These are phyloP conservation scores for Mycena belliarum DNA, from an alignment of 768 basidiomycete species.

Conservation along the genomic window DNA sequence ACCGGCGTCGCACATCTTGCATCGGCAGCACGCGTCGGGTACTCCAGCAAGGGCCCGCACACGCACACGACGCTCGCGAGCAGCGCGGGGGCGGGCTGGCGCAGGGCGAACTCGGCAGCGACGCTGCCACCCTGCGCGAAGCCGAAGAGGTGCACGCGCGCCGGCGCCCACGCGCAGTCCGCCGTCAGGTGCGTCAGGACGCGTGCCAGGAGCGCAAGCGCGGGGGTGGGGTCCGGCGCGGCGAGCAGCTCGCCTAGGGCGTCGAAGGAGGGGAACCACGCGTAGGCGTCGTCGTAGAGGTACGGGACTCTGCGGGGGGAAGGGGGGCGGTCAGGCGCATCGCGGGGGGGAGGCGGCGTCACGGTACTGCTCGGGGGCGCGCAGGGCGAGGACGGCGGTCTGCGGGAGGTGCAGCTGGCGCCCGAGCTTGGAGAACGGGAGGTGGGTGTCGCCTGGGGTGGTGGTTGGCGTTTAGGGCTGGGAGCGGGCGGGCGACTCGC, in stretches of 20 bases:
- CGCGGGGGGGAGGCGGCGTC: neutral
- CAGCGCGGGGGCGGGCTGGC: slow-evolving; percentile 60
- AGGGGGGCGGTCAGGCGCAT: slow-evolving; percentile 8
- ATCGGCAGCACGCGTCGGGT: slow-evolving; percentile 63
- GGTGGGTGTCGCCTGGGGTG: slow-evolving; percentile 72
- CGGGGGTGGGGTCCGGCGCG: slow-evolving; percentile 72
- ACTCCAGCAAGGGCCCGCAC: slow-evolving; percentile 75
- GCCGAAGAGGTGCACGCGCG: slow-evolving; percentile 83
- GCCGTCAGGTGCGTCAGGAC: slow-evolving; percentile 57
- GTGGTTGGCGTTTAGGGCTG: neutral
- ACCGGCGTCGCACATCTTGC: slow-evolving; percentile 61
- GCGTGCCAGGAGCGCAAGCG: slow-evolving; percentile 55
- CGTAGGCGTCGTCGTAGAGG: slow-evolving; percentile 75
- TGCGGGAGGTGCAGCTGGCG: slow-evolving; percentile 81
- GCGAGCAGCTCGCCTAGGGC: slow-evolving; percentile 70
- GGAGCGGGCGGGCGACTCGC: slow-evolving; percentile 39
- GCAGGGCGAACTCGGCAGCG: slow-evolving; percentile 65
- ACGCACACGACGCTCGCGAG: slow-evolving; percentile 72
- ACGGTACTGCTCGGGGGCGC: slow-evolving; percentile 67
- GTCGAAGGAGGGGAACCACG: slow-evolving; percentile 88
- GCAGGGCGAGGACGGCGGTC: slow-evolving; percentile 80
- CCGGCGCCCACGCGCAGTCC: slow-evolving; percentile 64
- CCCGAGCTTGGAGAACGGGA: slow-evolving; percentile 76
- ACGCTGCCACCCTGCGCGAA: slow-evolving; percentile 87
- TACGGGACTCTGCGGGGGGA: slow-evolving; percentile 73